Evolutionary conservation across 192 early-diverging fungal species (phyloP), one percentile per base, ranked within the genome.

Genomic region (Backusella luteola): DNA sequence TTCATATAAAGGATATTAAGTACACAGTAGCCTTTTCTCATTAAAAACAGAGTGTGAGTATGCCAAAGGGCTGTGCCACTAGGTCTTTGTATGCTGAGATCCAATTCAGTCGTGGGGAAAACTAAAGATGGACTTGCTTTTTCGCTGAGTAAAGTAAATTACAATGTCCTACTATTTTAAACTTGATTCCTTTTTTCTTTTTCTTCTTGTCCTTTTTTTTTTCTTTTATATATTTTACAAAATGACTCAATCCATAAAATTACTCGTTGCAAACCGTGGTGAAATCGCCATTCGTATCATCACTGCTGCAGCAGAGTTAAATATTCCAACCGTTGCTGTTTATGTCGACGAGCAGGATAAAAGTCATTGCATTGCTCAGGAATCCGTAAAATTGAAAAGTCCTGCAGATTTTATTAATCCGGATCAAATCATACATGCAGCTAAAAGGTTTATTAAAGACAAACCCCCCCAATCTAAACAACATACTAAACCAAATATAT

Each of bases 261-360:
- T 89, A 34, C 76, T 89, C 14, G 91, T 93, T 14, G 93, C 93
- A 9, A 95, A 95, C 83, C 87, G 93, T 34, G 93, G 93, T 44
- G 93, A 95, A 80, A 95, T 95, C 75, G 92, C 93, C 41, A 88
- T 90, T 71, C 83, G 93, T 71, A 85, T 94, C 73, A 87, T 94
- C n/a, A 85, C 88, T 44, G 88, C 93, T 26, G 89, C 87, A 32
- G 85, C 86, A 36, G 85, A 90, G 71, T 86, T 95, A 71, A 91
- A 91, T 68, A 80, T 90, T 41, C 77, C 84, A 8, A 87, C 91
- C 39, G 83, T 93, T 23, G 90, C 89, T 23, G 85, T 93, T 21
- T 95, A 89, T 82, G 89, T 87, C 3, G 86, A 92, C 78, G 87
- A 77, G 67, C 73, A 84, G 63, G 84, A 82, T 73, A 73, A 38